Percentiles rank a stretch among this genome's conserved stretches.
These are phyloP conservation scores for Blastocystis sp. DNA, from an alignment of 352 stramenopile genomes.

Conservation along the genomic window DNA sequence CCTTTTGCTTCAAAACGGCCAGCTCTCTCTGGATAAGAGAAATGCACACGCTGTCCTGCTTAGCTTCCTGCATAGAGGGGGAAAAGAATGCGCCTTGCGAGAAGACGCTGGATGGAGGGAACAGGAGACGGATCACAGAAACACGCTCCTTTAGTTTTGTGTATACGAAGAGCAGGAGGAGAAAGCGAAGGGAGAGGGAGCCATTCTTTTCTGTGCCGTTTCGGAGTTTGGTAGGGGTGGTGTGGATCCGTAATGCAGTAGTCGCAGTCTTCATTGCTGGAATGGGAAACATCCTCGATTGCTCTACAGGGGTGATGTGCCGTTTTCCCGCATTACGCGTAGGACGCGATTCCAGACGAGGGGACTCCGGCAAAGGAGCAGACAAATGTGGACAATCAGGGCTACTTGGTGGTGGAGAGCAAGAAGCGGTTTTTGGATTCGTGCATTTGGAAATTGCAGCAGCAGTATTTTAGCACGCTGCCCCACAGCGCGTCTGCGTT, in stretches of 20 bases:
- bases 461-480: slow-evolving; percentile 44
- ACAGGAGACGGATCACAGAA: too few relatives aligned
- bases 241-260: neutral
- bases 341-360: neutral
- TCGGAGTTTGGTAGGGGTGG: neutral
- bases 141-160: too few relatives aligned
- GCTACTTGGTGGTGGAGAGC: slow-evolving; percentile 8
- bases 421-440: slow-evolving; percentile 30
- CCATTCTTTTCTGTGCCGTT: neutral
- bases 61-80: neutral
- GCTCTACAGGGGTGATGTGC: neutral
- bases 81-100: neutral
- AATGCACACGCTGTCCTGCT: neutral
- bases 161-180: neutral
- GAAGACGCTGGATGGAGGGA: neutral
- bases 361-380: neutral
- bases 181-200: neutral
- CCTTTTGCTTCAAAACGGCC: slow-evolving; percentile 57
- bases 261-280: neutral
- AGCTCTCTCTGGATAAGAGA: slow-evolving; percentile 51
- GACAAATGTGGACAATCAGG: neutral
- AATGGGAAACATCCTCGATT: slow-evolving; percentile 62
- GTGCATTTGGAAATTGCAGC: slow-evolving; percentile 61
- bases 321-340: neutral
- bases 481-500: neutral